Evolutionary conservation across 31 red algal genomes (phyloP).

Genomic region (Asparagopsis taxiformis): DNA sequence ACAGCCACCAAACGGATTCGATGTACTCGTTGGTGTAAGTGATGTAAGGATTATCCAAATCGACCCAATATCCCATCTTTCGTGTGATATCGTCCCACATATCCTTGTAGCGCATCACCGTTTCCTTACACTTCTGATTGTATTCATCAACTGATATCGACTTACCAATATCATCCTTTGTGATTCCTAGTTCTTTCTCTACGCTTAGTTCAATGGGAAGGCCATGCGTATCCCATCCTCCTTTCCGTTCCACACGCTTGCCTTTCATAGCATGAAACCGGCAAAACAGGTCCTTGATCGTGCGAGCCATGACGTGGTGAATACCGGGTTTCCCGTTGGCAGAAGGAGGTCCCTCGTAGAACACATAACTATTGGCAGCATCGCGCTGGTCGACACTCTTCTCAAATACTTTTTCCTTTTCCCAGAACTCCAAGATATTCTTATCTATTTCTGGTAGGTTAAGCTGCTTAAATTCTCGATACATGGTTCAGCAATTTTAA

Average conservation of each 20-base stretch:
- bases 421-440: slow-evolving; percentile 21
- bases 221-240: slow-evolving; percentile 23
- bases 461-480: not conserved
- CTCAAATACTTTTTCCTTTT: slow-evolving; percentile 16
- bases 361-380: slow-evolving; percentile 6
- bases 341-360: slow-evolving; percentile 25
- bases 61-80: slow-evolving; percentile 11
- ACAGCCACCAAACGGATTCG: slow-evolving; percentile 24
- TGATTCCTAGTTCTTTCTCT: slow-evolving; percentile 18
- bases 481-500: slow-evolving; percentile 1
- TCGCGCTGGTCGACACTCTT: not conserved
- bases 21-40: slow-evolving; percentile 5
- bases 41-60: slow-evolving; percentile 14
- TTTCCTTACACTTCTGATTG: slow-evolving; percentile 4
- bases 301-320: slow-evolving; percentile 2
- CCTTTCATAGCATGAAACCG: slow-evolving; percentile 19
- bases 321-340: slow-evolving; percentile 10
- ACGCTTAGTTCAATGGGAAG: slow-evolving; percentile 13
- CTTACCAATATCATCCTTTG: not conserved
- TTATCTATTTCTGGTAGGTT: slow-evolving; percentile 9
- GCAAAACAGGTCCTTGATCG: slow-evolving; percentile 12
- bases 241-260: slow-evolving; percentile 13
- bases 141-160: slow-evolving; percentile 4
- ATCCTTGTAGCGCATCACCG: slow-evolving; percentile 8
- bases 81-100: slow-evolving; percentile 11